Evolutionary conservation across 768 basidiomycete genomes (phyloP), one percentile per base, ranked within the genome.

Genomic region (Tephrocybe sp.): DNA sequence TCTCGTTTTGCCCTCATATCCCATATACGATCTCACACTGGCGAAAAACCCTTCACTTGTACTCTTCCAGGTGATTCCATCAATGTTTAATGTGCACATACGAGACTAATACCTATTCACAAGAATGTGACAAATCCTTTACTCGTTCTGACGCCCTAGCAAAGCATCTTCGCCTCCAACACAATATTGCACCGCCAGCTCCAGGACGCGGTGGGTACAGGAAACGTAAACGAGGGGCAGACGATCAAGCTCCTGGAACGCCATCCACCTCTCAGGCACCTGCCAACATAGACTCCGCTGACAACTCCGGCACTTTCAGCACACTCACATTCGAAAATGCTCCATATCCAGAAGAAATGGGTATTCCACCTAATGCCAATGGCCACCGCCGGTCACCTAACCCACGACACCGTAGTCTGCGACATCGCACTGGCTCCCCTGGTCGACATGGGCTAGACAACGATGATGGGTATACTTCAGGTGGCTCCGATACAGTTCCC

Each of bases 81-180:
- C 12, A n/a, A n/a, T 33, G 36, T 36, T 18, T 36, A 19, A 24
- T 42, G 33, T 27, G 7, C 46, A n/a, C 36, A 16, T 41, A n/a
- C 30, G 19, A 18, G 12, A 19, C 24, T 45, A 38, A 21, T 29
- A 16, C 22, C 44, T 40, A 5, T 34, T 15, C 5, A 34, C 21
- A 47, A 94, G 94, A 94, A 71, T 97, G 94, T 63, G 91, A 91
- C 73, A 94, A 92, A 60, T 87, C 90, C 0, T 97, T 97, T 67
- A 94, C 93, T 8, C 91, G 94, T 36, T 92, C 92, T 1, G 94
- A 97, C 68, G 92, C 94, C 8, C 81, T 95, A 16, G 85, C 85
- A 18, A 95, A 95, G 62, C 94, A 97, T 65, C 86, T 93, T 81
- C 85, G 91, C 21, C 81, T 89, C 25, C 89, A 94, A 60, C 89